Conservation (phyloP, 768 basidiomycete species). For the Cyclocybe cylindracea region DNA sequence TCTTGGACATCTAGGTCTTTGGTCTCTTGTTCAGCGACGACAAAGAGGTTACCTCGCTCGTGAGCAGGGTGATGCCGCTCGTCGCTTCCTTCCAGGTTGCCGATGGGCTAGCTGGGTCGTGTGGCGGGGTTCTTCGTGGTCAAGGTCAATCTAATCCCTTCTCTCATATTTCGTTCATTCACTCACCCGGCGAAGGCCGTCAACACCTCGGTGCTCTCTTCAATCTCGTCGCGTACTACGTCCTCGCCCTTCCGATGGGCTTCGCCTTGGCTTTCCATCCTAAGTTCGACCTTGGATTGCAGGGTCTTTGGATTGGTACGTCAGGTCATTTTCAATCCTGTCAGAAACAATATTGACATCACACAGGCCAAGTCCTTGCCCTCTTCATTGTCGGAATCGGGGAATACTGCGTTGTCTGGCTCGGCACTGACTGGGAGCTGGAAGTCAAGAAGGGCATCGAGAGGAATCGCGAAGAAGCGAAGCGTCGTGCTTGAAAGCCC, state of each 20-base stretch:
- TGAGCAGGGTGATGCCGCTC: conserved; percentile 69
- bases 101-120: conserved; percentile 68
- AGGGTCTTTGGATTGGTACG: conserved; percentile 81
- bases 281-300: conserved; percentile 47
- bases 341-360: not conserved
- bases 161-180: no score
- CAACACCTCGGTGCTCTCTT: conserved; percentile 77
- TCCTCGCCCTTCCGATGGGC: conserved; percentile 78
- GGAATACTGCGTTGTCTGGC: conserved; percentile 63
- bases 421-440: conserved; percentile 61
- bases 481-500: conserved; percentile 12
- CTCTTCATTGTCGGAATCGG: conserved; percentile 68
- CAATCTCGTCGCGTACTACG: conserved; percentile 77
- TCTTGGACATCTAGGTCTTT: conserved; percentile 44
- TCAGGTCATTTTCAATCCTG: conserved; percentile 14
- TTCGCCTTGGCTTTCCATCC: conserved; percentile 68
- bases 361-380: conserved; percentile 68
- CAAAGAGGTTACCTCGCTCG: conserved; percentile 51
- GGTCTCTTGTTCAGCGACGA: conserved; percentile 75
- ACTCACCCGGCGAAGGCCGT: conserved; percentile 39
- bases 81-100: conserved; percentile 81
- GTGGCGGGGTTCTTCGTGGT: conserved; percentile 78
- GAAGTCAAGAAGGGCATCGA: conserved; percentile 58
- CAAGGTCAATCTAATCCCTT: conserved; percentile 46
- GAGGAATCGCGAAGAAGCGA: conserved; percentile 50